Conservation (phyloP, 768 basidiomycete species). For the Lentinula lateritia region DNA sequence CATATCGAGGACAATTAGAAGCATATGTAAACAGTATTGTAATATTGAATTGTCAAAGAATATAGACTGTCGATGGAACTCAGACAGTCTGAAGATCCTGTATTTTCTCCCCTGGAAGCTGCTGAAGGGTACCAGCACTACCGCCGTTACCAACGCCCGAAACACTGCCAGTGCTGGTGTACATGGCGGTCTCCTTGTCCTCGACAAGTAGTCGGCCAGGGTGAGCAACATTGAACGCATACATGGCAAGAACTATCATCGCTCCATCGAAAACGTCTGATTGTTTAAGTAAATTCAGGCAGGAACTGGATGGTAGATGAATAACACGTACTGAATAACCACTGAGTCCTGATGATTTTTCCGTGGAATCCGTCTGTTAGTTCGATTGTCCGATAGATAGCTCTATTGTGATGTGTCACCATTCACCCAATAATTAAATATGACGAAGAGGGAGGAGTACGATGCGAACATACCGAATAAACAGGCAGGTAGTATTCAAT, state of each 20-base stretch:
- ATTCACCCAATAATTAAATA: too few relatives aligned
- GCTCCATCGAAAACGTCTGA: constrained; percentile 12
- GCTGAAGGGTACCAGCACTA: too few relatives aligned
- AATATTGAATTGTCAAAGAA: too few relatives aligned
- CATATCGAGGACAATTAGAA: too few relatives aligned
- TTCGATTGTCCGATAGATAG: neutral
- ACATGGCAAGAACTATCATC: constrained; percentile 14
- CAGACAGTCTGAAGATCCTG: too few relatives aligned
- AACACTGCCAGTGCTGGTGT: too few relatives aligned
- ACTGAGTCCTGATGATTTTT: neutral
- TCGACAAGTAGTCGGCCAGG: constrained; percentile 4
- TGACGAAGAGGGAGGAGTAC: too few relatives aligned
- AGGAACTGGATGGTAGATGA: neutral
- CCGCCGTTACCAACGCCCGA: too few relatives aligned
- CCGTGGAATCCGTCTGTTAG: neutral
- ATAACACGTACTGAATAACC: neutral
- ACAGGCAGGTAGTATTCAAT: neutral
- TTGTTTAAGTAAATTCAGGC: neutral
- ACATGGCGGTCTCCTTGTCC: neutral
- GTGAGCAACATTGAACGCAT: constrained; percentile 12
- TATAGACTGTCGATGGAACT: too few relatives aligned
- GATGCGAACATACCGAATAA: neutral
- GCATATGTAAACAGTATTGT: too few relatives aligned
- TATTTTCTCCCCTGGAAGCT: too few relatives aligned
- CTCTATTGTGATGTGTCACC: neutral